These are phyloP conservation scores for Clonostachys chloroleuca DNA, from an alignment of 2,329 filamentous ascomycete species.

Conservation along the genomic window DNA sequence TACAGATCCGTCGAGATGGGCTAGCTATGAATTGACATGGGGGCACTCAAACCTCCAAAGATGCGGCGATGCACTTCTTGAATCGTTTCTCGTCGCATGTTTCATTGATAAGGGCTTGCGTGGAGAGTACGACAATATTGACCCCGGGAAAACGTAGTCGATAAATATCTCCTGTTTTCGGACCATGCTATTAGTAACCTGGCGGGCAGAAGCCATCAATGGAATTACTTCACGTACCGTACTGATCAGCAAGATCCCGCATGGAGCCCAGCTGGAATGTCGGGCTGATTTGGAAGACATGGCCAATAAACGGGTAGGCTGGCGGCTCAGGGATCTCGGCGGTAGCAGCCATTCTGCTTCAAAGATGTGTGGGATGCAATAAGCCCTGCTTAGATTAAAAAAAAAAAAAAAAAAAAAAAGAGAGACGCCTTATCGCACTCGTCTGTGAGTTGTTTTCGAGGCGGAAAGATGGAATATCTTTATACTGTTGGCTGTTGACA, in stretches of 20 bases:
- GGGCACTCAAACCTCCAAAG: conserved; percentile 25
- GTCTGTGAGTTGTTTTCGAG: no score
- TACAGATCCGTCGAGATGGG: conserved; percentile 32
- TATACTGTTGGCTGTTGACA: no score
- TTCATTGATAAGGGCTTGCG: conserved; percentile 48
- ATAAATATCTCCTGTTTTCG: neutral
- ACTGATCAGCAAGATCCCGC: neutral
- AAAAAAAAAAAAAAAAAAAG: no score
- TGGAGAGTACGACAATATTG: conserved; percentile 38
- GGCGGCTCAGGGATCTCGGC: no score
- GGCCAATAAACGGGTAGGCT: no score
- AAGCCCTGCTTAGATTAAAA: no score
- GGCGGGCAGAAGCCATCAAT: neutral
- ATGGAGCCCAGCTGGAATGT: neutral
- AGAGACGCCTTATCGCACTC: no score
- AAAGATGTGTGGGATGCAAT: no score
- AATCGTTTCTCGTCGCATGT: conserved; percentile 55
- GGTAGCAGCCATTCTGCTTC: no score
- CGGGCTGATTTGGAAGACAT: no score
- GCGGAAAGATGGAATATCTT: no score
- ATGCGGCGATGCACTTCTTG: conserved; percentile 34
- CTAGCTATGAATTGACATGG: neutral
- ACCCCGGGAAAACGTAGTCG: neutral
- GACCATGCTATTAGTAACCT: no score
- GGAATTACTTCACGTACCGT: conserved; percentile 19